Base-by-base conservation (phyloP, 2,329 filamentous ascomycete genomes). In the Talaromyces sp. region DNA sequence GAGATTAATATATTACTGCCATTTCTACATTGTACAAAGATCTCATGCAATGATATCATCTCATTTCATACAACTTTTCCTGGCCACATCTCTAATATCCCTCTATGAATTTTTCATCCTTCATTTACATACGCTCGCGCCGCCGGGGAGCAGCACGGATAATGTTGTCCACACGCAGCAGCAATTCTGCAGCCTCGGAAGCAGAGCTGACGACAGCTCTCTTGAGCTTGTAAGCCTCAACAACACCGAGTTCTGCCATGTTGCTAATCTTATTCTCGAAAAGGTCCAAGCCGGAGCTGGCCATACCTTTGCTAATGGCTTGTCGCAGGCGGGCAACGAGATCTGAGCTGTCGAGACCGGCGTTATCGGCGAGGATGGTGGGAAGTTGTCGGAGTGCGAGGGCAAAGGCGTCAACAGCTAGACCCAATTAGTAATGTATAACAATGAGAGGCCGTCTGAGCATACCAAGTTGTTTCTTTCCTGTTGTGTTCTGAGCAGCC, bases 191-290 rank as follows among this genome's bases (percentile, higher is more conserved):
- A 68, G 95, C 95, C 81, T 99, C 95, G 66, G 92, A 96, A 25
- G 95, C 95, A 67, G 93, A 97, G 62, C 91, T 96, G 61, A 99
- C 95, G 63, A 99, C 95, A n/a, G 95, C 95, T 77, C 88, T 90
- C 87, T 99, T 99, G 77, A 99, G 82, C 85, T 99, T 99, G 85
- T 97, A 98, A 79, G 92, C 96, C 83, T 99, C 95, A 70, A 99
- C 90, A 33, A 99, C 93, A 52, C 95, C 95, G 57, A 96, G 78
- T 73, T 99, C 92, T 62, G 94, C 87, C 95, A 99, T 99, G 75
- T 99, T 95, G 13, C 92, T 86, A 73, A 99, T 92, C 52, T 93
- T 93, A 66, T 95, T 95, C 47, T 95, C 94, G 80, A 90, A 84
- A 68, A 99, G 83, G 75, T 99, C 95, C 68, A 99, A 82, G 22